Conservation (phyloP, 202 grass and related monocot species). For the Digitaria exilis region DNA sequence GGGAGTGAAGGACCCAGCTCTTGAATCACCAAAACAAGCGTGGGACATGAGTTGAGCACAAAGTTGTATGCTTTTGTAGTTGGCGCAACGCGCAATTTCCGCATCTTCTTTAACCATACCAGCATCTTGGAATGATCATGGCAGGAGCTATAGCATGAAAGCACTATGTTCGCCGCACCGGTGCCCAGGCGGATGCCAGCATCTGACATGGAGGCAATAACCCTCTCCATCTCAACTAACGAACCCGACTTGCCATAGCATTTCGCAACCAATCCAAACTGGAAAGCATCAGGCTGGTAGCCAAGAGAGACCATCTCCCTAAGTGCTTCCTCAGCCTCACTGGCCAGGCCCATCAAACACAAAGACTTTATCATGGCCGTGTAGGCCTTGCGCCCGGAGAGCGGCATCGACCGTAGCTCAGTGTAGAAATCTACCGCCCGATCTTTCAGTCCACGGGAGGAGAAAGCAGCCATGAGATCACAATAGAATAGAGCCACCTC, state of each 20-base stretch:
- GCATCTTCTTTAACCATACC: constrained; percentile 65
- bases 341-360: constrained; percentile 63
- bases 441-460: constrained; percentile 52
- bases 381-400: constrained; percentile 41
- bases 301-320: constrained; percentile 59
- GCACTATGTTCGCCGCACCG: constrained; percentile 61
- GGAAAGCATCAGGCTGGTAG: constrained; percentile 59
- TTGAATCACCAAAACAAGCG: constrained; percentile 36
- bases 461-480: constrained; percentile 78
- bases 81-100: constrained; percentile 32
- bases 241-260: constrained; percentile 70
- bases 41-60: constrained; percentile 68
- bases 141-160: constrained; percentile 75
- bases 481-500: constrained; percentile 72
- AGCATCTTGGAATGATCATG: constrained; percentile 56
- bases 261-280: constrained; percentile 65
- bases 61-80: constrained; percentile 62
- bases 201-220: constrained; percentile 66
- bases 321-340: constrained; percentile 68
- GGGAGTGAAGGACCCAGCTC: constrained; percentile 52
- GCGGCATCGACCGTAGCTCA: constrained; percentile 47
- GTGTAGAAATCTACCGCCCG: constrained; percentile 52
- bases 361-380: constrained; percentile 70
- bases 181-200: constrained; percentile 60
- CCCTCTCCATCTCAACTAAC: constrained; percentile 62